Evolutionary conservation across 257 asterid genomes (phyloP), one percentile per base, ranked within the genome.

Genomic region (Dorcoceras hygrometricum): DNA sequence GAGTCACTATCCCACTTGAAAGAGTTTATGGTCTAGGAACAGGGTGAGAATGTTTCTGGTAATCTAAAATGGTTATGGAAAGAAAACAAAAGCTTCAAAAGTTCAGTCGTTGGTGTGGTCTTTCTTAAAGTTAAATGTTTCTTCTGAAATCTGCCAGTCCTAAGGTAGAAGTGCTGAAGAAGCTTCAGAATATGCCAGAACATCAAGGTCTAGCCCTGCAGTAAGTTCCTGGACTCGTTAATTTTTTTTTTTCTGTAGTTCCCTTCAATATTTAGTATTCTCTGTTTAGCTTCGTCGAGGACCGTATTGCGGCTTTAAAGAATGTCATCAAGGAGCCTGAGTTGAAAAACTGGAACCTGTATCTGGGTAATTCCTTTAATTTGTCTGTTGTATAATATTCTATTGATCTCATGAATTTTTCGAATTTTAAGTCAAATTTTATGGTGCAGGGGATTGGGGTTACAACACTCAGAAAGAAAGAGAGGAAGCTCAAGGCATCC

Each of bases 171-270:
- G 96, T 88, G 68, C 80, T 94, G 80, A 90, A 90, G 88, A 80
- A 75, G 84, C 91, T 94, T 67, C 96, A 90, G 73, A 83, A 87
- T 57, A 90, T 88, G 95, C 96, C 97, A 4, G 96, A 87, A 75
- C 87, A 90, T 75, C 88, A 85, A 77, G 96, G 95, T 43, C 82
- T 90, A 57, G 81, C 81, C 29, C 79, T 94, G 70, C 96, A 94
- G 99, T 94, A 82, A 85, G 96, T 70, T 71, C 59, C 22, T 50
- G 62, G 8, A 50, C 34, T 20, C 23, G 5, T 3, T 34, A 36
- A 29, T 22, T 56, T 20, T 43, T 8, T 36, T 29, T 18, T 12
- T 20, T 22, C 23, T 10, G n/a, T 65, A 8, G 23, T 25, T 3
- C 16, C 22, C 23, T 60, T 39, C 66, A 59, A 22, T 14, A 62